These are phyloP conservation scores for Botrytis fabae DNA, from an alignment of 2,329 filamentous ascomycete genomes.

Conservation along the genomic window DNA sequence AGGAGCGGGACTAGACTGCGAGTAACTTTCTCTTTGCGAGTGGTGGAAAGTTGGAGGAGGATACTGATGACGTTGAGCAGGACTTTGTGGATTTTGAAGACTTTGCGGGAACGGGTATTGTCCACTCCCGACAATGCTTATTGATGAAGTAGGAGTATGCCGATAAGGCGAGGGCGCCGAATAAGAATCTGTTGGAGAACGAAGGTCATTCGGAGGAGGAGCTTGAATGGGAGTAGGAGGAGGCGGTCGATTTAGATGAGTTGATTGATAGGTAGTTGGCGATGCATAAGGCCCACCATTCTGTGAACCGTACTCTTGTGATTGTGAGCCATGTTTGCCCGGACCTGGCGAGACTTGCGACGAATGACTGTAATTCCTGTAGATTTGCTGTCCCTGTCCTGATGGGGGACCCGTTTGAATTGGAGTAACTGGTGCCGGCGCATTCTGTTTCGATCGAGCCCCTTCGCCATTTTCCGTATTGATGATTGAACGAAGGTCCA, in stretches of 20 bases:
- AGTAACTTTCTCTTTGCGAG: slow-evolving; percentile 38
- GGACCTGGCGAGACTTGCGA: slow-evolving; percentile 37
- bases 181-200: slow-evolving; percentile 46
- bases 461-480: slow-evolving; percentile 44
- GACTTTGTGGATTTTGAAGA: slow-evolving; percentile 39
- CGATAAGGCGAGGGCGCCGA: slow-evolving; percentile 42
- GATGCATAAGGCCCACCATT: slow-evolving; percentile 37
- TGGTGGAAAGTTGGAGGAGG: slow-evolving; percentile 32
- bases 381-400: slow-evolving; percentile 29
- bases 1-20: slow-evolving; percentile 32
- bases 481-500: slow-evolving; percentile 56
- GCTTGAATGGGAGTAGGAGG: slow-evolving; percentile 47
- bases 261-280: slow-evolving; percentile 38
- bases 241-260: slow-evolving; percentile 39
- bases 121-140: slow-evolving; percentile 26
- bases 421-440: slow-evolving; percentile 39
- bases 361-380: slow-evolving; percentile 39
- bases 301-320: slow-evolving; percentile 39
- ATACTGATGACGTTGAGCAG: slow-evolving; percentile 40
- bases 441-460: slow-evolving; percentile 35
- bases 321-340: slow-evolving; percentile 37
- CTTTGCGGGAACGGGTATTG: slow-evolving; percentile 40
- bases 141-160: slow-evolving; percentile 38
- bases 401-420: slow-evolving; percentile 35
- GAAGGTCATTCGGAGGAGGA: slow-evolving; percentile 43